Conservation (phyloP, 768 basidiomycete genomes). For the Saitozyma sp. region DNA sequence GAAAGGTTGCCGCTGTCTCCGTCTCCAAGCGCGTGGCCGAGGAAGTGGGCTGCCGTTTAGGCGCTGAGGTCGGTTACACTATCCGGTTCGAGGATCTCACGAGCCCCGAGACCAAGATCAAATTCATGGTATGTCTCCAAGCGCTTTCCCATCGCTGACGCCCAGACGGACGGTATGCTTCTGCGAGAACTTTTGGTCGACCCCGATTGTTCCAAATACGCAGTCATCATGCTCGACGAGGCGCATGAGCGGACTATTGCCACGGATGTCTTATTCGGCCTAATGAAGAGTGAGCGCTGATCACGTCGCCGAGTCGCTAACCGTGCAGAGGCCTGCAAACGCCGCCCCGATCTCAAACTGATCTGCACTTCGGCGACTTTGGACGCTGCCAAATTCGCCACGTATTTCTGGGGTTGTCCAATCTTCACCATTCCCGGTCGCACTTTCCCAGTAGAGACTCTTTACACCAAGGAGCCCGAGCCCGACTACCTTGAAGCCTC, state of each 20-base stretch:
- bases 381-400: conserved; percentile 99
- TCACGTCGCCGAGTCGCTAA: conserved; percentile 12
- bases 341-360: conserved; percentile 90
- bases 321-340: conserved; percentile 81
- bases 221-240: conserved; percentile 97
- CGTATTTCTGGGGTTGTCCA: conserved; percentile 97
- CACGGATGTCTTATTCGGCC: conserved; percentile 96
- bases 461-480: conserved; percentile 99
- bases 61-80: conserved; percentile 96
- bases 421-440: conserved; percentile 99
- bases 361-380: conserved; percentile 98
- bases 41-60: conserved; percentile 95
- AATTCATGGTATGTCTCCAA: conserved; percentile 72
- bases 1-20: conserved; percentile 98
- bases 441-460: conserved; percentile 94
- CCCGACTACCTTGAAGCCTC: conserved; percentile 96
- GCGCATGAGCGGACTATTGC: conserved; percentile 97
- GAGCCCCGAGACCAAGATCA: conserved; percentile 96
- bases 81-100: conserved; percentile 99
- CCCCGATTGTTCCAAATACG: conserved; percentile 87
- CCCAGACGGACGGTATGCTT: conserved; percentile 90
- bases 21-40: conserved; percentile 98
- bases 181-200: conserved; percentile 96
- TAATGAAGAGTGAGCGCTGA: conserved; percentile 72
- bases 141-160: conserved; percentile 1